These are phyloP conservation scores for Phytophthora syringae DNA, from an alignment of 352 stramenopile species.

Conservation along the genomic window DNA sequence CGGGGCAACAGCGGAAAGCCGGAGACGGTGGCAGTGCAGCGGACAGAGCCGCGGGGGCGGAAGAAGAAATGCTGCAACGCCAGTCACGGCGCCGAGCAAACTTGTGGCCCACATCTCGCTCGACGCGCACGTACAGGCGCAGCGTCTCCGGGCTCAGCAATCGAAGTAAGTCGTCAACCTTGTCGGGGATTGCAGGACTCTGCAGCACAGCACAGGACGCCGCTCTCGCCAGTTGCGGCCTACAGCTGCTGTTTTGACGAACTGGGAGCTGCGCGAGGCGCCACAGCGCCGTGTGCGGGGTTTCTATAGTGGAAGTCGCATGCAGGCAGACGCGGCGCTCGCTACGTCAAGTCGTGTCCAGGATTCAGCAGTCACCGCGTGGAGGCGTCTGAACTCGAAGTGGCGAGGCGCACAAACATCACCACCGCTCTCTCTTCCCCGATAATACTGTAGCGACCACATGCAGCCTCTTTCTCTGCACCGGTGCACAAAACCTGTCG, in stretches of 20 bases:
- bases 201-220: too few species aligned
- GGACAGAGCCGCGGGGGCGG: constrained; percentile 36
- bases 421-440: constrained; percentile 18
- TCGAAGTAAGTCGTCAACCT: constrained; percentile 18
- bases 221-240: background rate
- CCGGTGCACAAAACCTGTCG: constrained; percentile 35
- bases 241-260: too few species aligned
- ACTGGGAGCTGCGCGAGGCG: too few species aligned
- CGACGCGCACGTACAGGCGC: constrained; percentile 9
- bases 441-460: too few species aligned
- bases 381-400: background rate
- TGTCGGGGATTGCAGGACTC: too few species aligned
- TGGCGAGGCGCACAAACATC: constrained; percentile 3
- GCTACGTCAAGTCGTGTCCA: constrained; percentile 36
- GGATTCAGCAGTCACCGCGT: constrained; percentile 19
- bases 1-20: constrained; percentile 28
- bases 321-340: constrained; percentile 17
- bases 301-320: background rate
- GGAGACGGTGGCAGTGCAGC: constrained; percentile 19
- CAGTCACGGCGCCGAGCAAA: constrained; percentile 20
- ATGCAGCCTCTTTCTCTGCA: constrained; percentile 36
- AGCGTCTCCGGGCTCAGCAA: constrained; percentile 27
- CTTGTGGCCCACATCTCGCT: constrained; percentile 24
- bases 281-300: too few species aligned
- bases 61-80: constrained; percentile 42